Conservation (phyloP, 2,329 filamentous ascomycete genomes). For the Phyllosticta citriasiana region DNA sequence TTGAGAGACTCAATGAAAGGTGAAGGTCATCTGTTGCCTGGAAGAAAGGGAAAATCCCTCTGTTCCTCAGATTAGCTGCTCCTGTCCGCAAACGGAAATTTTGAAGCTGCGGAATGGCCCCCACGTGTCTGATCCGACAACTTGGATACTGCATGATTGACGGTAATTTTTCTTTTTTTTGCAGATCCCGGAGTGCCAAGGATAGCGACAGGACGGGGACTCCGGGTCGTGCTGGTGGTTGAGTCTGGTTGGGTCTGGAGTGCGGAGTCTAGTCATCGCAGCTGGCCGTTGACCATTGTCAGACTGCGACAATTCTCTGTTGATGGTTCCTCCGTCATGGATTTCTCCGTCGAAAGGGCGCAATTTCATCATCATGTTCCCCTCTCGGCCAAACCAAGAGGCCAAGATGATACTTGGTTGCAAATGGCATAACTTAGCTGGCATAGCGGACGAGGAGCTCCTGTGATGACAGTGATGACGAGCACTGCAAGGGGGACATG, state of each 20-base stretch:
- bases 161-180: background rate
- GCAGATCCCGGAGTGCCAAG: background rate
- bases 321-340: background rate
- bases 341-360: background rate
- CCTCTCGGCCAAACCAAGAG: background rate
- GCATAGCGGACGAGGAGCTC: no score
- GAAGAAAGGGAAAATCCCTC: background rate
- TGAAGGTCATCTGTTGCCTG: background rate
- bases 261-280: background rate
- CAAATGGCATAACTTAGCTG: no score
- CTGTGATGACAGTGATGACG: no score
- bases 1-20: background rate
- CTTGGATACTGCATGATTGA: background rate
- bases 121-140: background rate
- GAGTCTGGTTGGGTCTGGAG: background rate
- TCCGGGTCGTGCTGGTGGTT: background rate
- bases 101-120: background rate
- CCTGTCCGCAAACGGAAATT: background rate
- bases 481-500: no score
- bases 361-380: background rate
- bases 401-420: no score
- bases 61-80: background rate
- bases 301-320: background rate
- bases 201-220: background rate
- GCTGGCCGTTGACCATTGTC: background rate